phyloP scores from a whole-genome alignment of 352 stramenopile species.

The Phytophthora ohioensis region DNA sequence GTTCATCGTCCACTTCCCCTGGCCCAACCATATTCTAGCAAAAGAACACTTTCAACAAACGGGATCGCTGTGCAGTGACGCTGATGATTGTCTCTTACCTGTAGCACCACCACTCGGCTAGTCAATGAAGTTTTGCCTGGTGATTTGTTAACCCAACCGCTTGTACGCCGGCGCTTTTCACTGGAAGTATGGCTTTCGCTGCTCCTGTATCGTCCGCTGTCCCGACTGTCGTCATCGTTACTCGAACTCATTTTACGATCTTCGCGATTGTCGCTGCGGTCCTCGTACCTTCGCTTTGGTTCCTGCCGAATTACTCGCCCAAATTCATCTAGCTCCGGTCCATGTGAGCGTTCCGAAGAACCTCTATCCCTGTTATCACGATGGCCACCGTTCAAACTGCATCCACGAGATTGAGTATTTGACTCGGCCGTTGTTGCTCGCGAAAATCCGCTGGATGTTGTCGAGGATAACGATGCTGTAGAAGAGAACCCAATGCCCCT shows the following conservation, averaged over 20 bases:
- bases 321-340: slow-evolving; percentile 39
- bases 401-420: background rate
- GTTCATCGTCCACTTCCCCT: slow-evolving; percentile 89
- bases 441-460: background rate
- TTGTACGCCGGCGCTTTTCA: slow-evolving; percentile 40
- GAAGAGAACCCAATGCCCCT: slow-evolving; percentile 32
- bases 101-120: slow-evolving; percentile 45
- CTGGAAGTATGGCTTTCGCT: slow-evolving; percentile 1
- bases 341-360: slow-evolving; percentile 6
- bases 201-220: background rate
- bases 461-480: slow-evolving; percentile 1
- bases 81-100: slow-evolving; percentile 25
- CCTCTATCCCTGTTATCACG: slow-evolving; percentile 11
- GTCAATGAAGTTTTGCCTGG: slow-evolving; percentile 4
- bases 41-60: slow-evolving; percentile 1
- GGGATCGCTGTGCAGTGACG: background rate
- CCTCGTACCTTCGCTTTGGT: slow-evolving; percentile 24
- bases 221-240: background rate
- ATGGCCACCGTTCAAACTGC: background rate
- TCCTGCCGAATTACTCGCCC: slow-evolving; percentile 38
- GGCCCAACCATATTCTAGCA: slow-evolving; percentile 92
- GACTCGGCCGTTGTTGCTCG: slow-evolving; percentile 6
- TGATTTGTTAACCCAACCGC: slow-evolving; percentile 37
- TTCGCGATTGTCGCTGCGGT: slow-evolving; percentile 7
- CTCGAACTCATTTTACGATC: slow-evolving; percentile 10